Percentiles rank a stretch among this genome's conserved stretches.
phyloP scores from a whole-genome alignment of 1,139 yeast species.

The Suhomyces coccinellae region DNA sequence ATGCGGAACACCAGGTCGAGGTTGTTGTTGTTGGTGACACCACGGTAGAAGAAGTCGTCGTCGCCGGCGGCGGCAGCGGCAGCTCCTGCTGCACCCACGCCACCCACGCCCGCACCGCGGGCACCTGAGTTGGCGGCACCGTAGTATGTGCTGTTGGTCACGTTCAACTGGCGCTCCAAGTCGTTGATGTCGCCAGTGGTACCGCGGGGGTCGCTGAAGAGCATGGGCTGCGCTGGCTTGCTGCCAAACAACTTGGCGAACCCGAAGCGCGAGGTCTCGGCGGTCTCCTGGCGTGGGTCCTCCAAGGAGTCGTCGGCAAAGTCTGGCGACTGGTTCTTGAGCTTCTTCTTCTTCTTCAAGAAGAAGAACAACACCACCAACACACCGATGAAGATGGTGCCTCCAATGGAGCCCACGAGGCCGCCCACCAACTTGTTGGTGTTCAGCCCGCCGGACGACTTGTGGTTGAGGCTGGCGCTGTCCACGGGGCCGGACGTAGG shows the following conservation, averaged over 20 bases:
- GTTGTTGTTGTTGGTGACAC: slow-evolving; percentile 48
- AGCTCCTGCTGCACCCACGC: slow-evolving; percentile 12
- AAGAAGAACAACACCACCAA: slow-evolving; percentile 40
- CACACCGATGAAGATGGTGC: slow-evolving; percentile 42
- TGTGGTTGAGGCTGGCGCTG: slow-evolving; percentile 14
- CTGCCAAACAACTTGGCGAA: slow-evolving; percentile 33
- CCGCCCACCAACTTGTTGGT: slow-evolving; percentile 49
- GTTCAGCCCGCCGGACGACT: slow-evolving; percentile 21
- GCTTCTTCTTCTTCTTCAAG: slow-evolving; percentile 33
- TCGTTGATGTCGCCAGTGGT: slow-evolving; percentile 23
- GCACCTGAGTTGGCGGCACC: slow-evolving; percentile 17
- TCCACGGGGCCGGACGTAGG: slow-evolving; percentile 30
- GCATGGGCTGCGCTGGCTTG: slow-evolving; percentile 12
- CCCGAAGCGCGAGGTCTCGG: slow-evolving; percentile 19
- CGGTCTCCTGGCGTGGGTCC: slow-evolving; percentile 11
- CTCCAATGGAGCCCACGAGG: slow-evolving; percentile 50
- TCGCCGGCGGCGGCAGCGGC: slow-evolving; percentile 20
- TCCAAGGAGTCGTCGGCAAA: slow-evolving; percentile 32
- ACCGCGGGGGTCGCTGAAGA: slow-evolving; percentile 15
- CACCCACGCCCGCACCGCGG: slow-evolving; percentile 11
- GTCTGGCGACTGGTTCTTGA: slow-evolving; percentile 49
- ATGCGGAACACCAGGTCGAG: slow-evolving; percentile 43
- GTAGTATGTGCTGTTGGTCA: slow-evolving; percentile 18
- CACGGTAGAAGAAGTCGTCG: slow-evolving; percentile 46
- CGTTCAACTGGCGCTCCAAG: slow-evolving; percentile 25